Evolutionary conservation across 495 filamentous ascomycete species (phyloP).

Genomic region (Saxophila tyrrhenica): DNA sequence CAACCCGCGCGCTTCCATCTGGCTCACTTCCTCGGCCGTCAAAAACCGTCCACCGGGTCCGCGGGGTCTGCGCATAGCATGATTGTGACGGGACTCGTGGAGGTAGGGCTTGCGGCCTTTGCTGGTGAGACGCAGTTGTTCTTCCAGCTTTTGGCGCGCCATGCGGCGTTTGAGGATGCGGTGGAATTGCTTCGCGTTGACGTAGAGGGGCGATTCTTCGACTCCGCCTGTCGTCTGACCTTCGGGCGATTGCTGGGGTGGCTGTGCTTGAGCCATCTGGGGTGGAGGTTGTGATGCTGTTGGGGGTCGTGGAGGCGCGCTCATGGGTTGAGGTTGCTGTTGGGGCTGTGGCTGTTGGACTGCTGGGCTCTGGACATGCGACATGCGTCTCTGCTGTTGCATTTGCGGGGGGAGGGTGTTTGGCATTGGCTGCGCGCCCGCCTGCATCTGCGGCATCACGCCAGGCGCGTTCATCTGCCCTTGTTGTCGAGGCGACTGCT

Average conservation of each 20-base stretch:
- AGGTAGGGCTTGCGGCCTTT: slow-evolving; percentile 96
- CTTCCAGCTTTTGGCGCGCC: slow-evolving; percentile 85
- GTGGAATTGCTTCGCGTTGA: slow-evolving; percentile 98
- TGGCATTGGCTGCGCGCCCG: slow-evolving; percentile 14
- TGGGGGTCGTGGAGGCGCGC: slow-evolving; percentile 26
- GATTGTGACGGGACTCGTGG: slow-evolving; percentile 97
- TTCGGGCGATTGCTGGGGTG: slow-evolving; percentile 73
- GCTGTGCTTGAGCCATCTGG: slow-evolving; percentile 35
- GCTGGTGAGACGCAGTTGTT: slow-evolving; percentile 76
- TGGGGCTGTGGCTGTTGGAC: slow-evolving; percentile 46
- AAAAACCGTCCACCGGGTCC: slow-evolving; percentile 95
- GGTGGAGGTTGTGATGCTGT: slow-evolving; percentile 20
- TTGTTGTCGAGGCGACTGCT: slow-evolving; percentile 45
- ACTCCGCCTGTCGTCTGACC: slow-evolving; percentile 54
- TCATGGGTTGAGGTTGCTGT: slow-evolving; percentile 22
- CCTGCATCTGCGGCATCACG: slow-evolving; percentile 22
- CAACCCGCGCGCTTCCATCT: slow-evolving; percentile 57
- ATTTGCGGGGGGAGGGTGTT: slow-evolving; percentile 23
- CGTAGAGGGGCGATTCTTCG: slow-evolving; percentile 91
- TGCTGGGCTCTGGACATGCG: slow-evolving; percentile 49
- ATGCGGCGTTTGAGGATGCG: slow-evolving; percentile 89
- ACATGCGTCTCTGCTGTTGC: slow-evolving; percentile 43
- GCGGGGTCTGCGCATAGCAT: slow-evolving; percentile 91
- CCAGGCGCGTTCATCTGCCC: slow-evolving; percentile 35
- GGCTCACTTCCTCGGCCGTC: slow-evolving; percentile 93